Base-by-base conservation (phyloP, 2,329 filamentous ascomycete genomes). In the Epicoccum sorghinum region DNA sequence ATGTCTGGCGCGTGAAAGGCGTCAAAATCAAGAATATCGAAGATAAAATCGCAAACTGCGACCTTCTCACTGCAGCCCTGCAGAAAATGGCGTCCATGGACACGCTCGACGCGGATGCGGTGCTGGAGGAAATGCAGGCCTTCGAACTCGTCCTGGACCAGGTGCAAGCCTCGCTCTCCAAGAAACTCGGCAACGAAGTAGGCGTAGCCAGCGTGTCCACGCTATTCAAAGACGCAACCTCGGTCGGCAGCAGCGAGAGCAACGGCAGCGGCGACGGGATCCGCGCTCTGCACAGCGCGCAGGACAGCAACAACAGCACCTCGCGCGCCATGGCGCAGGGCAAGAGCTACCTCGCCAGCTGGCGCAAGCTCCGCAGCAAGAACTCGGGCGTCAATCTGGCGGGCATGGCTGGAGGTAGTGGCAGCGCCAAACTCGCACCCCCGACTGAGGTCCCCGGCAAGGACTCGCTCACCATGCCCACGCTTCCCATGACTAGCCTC, bases 171-270 rank as follows among this genome's bases (percentile, higher is more conserved):
- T 82, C 83, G 3, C 79, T 98, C 37, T 79, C 85, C 4, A 93
- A 96, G 71, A 96, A 92, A 68, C 83, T 99, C 4, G 93, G 95
- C n/a, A 91, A 83, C 67, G 95, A 99, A 61, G 95, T 99, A 9
- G 95, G 95, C 9, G 86, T 93, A 2, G 87, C 93, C 53, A 86
- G 88, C 4, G 83, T 88, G 2, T 81, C 84, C n/a, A 76, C 83
- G 0, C 79, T 96, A 43, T 96, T 96, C 78, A 92, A 88, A 69
- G 88, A 91, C 44, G 85, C 86, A 4, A 79, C 66, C 29, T 72
- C 69, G 0, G 72, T 71, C 14, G 71, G 71, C 29, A 64, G 66
- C 48, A 67, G 67, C 14, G 58, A 9, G 6, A 29, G 63, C 37
- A 60, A 62, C 13, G 60, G 65, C 3, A 18, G 18, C 6, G 62